Conservation (phyloP, 192 early-diverging fungal species). For the Rhizophlyctis rosea region DNA sequence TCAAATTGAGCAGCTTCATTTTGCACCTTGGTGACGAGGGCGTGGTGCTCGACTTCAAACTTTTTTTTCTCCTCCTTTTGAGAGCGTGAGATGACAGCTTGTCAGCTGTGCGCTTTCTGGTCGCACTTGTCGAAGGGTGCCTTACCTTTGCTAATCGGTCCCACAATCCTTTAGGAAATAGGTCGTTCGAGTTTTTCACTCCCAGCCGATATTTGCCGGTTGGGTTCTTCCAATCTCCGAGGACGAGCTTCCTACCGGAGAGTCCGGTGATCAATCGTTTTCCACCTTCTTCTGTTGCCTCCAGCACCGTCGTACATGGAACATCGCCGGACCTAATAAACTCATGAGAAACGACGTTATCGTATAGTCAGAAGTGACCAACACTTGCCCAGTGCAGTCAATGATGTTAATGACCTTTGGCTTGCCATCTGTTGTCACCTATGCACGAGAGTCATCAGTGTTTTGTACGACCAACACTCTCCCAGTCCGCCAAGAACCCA, state of each 20-base stretch:
- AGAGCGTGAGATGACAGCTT: constrained; percentile 8
- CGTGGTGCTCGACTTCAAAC: constrained; percentile 41
- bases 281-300: constrained; percentile 44
- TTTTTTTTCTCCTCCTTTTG: constrained; percentile 31
- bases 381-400: constrained; percentile 87
- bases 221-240: constrained; percentile 77
- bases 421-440: constrained; percentile 78
- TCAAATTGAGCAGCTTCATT: constrained; percentile 39
- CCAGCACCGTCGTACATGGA: constrained; percentile 55
- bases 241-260: constrained; percentile 70
- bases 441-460: background rate
- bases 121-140: background rate
- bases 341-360: no score
- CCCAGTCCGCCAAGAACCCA: background rate
- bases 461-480: background rate
- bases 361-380: no score
- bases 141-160: constrained; percentile 52
- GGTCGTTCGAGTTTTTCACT: constrained; percentile 68
- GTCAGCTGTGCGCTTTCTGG: constrained; percentile 1
- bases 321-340: constrained; percentile 53
- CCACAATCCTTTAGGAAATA: constrained; percentile 64
- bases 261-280: constrained; percentile 56
- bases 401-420: constrained; percentile 90
- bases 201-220: constrained; percentile 80
- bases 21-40: constrained; percentile 34